phyloP scores from a whole-genome alignment of 441 rosid species.

The Flueggea neowawraea region DNA sequence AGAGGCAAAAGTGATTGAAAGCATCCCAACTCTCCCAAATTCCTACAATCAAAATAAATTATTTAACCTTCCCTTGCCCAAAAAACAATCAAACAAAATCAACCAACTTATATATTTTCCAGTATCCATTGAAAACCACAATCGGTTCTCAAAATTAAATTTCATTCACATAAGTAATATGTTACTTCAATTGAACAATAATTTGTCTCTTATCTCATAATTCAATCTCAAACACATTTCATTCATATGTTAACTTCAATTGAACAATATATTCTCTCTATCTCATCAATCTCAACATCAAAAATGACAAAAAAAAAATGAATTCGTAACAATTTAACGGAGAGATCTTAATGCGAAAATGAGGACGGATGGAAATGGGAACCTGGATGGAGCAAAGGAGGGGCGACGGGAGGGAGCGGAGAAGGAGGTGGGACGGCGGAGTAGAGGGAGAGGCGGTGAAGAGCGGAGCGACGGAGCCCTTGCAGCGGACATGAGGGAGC shows the following conservation, averaged over 20 bases:
- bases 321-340: not conserved
- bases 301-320: not conserved
- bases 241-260: not conserved
- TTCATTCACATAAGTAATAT: no score
- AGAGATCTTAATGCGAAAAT: not conserved
- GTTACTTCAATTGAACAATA: no score
- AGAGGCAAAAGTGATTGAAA: slow-evolving; percentile 67
- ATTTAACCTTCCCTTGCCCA: no score
- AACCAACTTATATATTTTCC: no score
- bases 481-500: slow-evolving; percentile 35
- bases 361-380: not conserved
- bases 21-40: slow-evolving; percentile 76
- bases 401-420: slow-evolving; percentile 52
- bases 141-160: no score
- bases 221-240: no score
- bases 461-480: slow-evolving; percentile 64
- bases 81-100: no score
- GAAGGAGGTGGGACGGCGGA: slow-evolving; percentile 45
- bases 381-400: slow-evolving; percentile 59
- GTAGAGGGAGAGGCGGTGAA: slow-evolving; percentile 43
- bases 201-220: no score
- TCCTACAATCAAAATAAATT: slow-evolving; percentile 28
- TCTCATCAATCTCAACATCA: not conserved
- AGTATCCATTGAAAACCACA: no score
- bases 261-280: not conserved